Evolutionary conservation across 1,139 yeast species (phyloP), one percentile per base, ranked within the genome.

Genomic region (Geotrichum cucujoidarum): DNA sequence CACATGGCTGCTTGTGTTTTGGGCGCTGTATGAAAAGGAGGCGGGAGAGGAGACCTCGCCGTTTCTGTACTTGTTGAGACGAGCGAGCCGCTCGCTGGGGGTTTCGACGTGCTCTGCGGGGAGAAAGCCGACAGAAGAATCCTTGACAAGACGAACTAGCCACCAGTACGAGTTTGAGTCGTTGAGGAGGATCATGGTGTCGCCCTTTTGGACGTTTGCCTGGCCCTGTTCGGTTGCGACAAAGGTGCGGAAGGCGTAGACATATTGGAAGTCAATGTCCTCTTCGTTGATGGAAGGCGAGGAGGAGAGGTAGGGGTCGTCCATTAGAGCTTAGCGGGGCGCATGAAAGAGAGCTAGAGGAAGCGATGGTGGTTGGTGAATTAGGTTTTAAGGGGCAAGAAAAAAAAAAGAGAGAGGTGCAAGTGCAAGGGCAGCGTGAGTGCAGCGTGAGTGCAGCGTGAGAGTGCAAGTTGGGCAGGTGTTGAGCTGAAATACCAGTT

Each of bases 91-190:
- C 65, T 92, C 98, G 40, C 82, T 86, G 52, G 87, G 89, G 0
- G 96, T 87, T 66, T 92, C 98, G 38, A 92, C 71, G 55, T 95
- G 83, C 64, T 92, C 98, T 1, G 97, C 97, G 1, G 98, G 98
- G 1, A 95, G 94, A 69, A 90, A 94, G 2, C 97, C 98, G 47
- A 89, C 69, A 13, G 64, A 49, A n/a, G 66, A 60, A 62, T 83
- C 88, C 43, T 75, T 73, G 50, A 81, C 73, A 57, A 87, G 80
- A 52, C 81, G 76, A 24, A 92, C 90, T n/a, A 90, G 70, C 98
- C 98, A 92, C 98, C 98, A 92, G 68, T 92, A 92, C 52, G 88
- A 78, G 65, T 92, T 97, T 50, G 85, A 82, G 61, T 92, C 98
- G 61, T 89, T 90, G 32, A 92, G 69, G 30, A 92, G 70, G 42